Evolutionary conservation across 139 green algal genomes (phyloP).

Genomic region (Choricystis sp.): DNA sequence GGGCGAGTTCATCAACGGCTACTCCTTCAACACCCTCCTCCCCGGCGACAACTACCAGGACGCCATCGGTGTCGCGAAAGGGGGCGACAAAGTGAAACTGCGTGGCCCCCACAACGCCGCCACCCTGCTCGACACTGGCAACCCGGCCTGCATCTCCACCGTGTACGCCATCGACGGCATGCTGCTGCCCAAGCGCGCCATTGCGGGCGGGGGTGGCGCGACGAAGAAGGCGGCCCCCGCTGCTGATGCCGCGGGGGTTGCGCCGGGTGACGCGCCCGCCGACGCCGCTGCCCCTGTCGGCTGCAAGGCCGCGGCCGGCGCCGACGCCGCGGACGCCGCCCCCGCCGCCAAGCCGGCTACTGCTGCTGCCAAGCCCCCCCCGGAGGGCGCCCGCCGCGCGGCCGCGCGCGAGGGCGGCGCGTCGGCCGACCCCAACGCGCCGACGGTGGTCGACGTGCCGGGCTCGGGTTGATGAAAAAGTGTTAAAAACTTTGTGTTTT

Average conservation of each 20-base stretch:
- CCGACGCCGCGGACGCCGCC: background rate
- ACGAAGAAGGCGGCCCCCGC: background rate
- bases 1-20: background rate
- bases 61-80: background rate
- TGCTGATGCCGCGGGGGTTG: too few relatives aligned
- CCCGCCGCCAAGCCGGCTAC: too few relatives aligned
- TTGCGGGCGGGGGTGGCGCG: background rate
- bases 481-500: background rate
- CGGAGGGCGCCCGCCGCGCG: too few relatives aligned
- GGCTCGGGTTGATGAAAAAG: background rate
- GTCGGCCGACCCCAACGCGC: background rate
- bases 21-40: conserved; percentile 5
- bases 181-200: background rate
- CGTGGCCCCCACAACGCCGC: background rate
- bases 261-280: background rate
- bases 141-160: background rate
- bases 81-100: background rate
- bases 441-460: background rate
- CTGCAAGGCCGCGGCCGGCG: too few relatives aligned
- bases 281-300: too few relatives aligned
- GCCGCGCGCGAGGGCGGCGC: background rate
- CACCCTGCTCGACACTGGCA: background rate
- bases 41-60: background rate
- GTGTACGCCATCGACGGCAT: background rate
- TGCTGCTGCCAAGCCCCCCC: background rate